Evolutionary conservation across 2,329 filamentous ascomycete genomes (phyloP).

Genomic region (Fusarium torreyae): DNA sequence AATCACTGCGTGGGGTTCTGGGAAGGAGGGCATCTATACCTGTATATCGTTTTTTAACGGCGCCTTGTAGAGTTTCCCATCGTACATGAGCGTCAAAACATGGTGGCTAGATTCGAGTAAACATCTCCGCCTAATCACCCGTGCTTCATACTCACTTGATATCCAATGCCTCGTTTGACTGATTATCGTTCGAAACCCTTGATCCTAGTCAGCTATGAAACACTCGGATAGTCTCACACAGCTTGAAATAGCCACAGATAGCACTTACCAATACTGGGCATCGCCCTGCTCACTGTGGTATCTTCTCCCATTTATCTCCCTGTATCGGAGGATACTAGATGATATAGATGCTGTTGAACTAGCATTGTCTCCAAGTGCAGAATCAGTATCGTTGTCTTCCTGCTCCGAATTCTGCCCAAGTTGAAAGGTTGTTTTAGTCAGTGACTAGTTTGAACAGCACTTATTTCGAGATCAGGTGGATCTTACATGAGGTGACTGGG

Average conservation of each 20-base stretch:
- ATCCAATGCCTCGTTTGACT: conserved; percentile 13
- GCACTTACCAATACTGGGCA: conserved; percentile 11
- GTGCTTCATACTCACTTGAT: background rate
- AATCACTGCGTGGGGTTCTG: no score
- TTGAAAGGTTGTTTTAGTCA: background rate
- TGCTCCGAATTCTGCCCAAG: background rate
- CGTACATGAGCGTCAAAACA: conserved; percentile 5
- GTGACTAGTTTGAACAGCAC: background rate
- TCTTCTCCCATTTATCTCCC: conserved; percentile 10
- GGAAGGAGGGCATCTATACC: no score
- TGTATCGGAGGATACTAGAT: conserved; percentile 13
- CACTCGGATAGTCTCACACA: background rate
- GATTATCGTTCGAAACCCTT: conserved; percentile 24
- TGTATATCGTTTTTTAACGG: no score
- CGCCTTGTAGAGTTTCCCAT: background rate
- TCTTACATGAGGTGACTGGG: background rate
- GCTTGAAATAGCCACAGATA: no score
- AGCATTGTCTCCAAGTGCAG: background rate
- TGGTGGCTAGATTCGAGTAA: background rate
- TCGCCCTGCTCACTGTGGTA: conserved; percentile 12
- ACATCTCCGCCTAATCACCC: accelerated
- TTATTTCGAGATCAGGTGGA: accelerated
- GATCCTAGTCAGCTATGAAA: background rate
- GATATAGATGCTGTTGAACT: conserved; percentile 15
- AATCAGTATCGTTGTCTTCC: background rate